Evolutionary conservation across 2,329 filamentous ascomycete species (phyloP).

Genomic region (Fusarium fujikuroi): DNA sequence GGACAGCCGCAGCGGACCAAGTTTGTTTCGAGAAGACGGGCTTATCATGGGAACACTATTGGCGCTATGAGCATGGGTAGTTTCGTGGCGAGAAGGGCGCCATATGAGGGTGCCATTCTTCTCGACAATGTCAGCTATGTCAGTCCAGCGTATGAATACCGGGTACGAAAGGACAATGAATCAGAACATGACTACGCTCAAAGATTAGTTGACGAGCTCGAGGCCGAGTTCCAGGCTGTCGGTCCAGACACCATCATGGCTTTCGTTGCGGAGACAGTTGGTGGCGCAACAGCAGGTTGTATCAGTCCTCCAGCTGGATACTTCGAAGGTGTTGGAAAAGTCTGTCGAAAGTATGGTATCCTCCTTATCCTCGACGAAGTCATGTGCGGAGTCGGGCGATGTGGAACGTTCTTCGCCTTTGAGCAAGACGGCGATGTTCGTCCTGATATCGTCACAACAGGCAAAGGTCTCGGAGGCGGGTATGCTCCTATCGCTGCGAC

Average conservation of each 20-base stretch:
- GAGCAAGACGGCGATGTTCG: slow-evolving; percentile 63
- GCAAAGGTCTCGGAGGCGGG: slow-evolving; percentile 73
- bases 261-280: slow-evolving; percentile 79
- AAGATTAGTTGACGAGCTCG: slow-evolving; percentile 71
- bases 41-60: slow-evolving; percentile 64
- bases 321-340: slow-evolving; percentile 70
- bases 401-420: slow-evolving; percentile 70
- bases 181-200: slow-evolving; percentile 68
- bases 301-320: slow-evolving; percentile 75
- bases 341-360: slow-evolving; percentile 78
- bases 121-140: slow-evolving; percentile 65
- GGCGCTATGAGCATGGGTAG: slow-evolving; percentile 74
- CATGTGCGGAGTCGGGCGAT: slow-evolving; percentile 74
- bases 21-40: slow-evolving; percentile 56
- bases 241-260: slow-evolving; percentile 75
- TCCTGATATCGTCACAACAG: slow-evolving; percentile 74
- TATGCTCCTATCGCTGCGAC: slow-evolving; percentile 71
- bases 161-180: slow-evolving; percentile 63
- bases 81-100: slow-evolving; percentile 67
- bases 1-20: slow-evolving; percentile 48
- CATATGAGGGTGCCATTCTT: slow-evolving; percentile 60
- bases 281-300: slow-evolving; percentile 75
- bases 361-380: slow-evolving; percentile 84
- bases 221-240: slow-evolving; percentile 71
- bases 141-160: slow-evolving; percentile 74